Percentiles rank a stretch among this genome's conserved stretches.
phyloP scores from a whole-genome alignment of 257 asterid genomes.

The Ophiorrhiza pumila region DNA sequence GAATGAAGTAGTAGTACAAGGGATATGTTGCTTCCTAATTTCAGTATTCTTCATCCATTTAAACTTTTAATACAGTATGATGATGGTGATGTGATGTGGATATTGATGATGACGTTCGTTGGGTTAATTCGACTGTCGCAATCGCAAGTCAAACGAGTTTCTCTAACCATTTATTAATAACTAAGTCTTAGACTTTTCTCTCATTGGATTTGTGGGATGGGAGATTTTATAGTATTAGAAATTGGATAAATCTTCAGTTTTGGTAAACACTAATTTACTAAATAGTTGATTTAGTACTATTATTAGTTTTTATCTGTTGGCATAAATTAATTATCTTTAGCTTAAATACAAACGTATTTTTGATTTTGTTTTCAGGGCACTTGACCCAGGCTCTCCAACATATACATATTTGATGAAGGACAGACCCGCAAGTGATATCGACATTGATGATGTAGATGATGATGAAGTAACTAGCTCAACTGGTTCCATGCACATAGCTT shows the following conservation, averaged over 20 bases:
- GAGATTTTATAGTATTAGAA: no score
- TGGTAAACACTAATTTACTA: no score
- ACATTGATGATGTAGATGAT: slow-evolving; percentile 13
- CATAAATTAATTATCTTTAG: background rate
- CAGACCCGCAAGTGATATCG: slow-evolving; percentile 11
- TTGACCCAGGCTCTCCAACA: slow-evolving; percentile 26
- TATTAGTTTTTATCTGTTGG: no score
- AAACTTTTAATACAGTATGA: no score
- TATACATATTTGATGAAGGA: slow-evolving; percentile 4
- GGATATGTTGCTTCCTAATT: no score
- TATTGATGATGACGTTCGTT: background rate
- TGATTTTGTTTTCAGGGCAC: slow-evolving; percentile 38
- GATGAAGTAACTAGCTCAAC: slow-evolving; percentile 22
- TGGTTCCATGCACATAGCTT: slow-evolving; percentile 11
- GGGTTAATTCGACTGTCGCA: no score
- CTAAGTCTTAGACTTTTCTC: no score
- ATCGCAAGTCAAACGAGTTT: background rate
- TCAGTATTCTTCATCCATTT: background rate
- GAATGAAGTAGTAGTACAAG: background rate
- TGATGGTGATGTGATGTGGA: no score
- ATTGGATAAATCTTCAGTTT: no score
- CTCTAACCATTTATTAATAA: background rate
- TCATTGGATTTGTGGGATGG: background rate
- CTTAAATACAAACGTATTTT: no score
- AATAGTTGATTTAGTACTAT: no score